Base-by-base conservation (phyloP, 345 rosid genomes). In the Camelina hispida region DNA sequence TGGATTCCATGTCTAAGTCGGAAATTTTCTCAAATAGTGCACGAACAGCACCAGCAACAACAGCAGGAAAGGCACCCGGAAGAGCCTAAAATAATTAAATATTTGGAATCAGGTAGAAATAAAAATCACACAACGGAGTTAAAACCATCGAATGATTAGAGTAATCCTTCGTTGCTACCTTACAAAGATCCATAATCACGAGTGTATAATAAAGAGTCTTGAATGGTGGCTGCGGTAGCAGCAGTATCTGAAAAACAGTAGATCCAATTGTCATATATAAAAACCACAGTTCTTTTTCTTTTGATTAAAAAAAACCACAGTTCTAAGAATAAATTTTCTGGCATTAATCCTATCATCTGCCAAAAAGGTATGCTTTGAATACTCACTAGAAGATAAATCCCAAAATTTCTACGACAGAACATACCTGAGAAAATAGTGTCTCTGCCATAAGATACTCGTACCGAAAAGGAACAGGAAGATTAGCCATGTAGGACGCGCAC, bases 21-120 rank as follows among this genome's bases (percentile, higher is more conserved):
- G 89, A 91, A 52, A 95, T 91, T 81, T 84, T 95, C 77, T 93
- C 98, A 87, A 95, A 95, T 68, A 95, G 93, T 37, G 91, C 94
- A 79, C 98, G 97, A 65, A 95, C 98, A 53, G 97, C 98, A 22
- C 96, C 96, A 66, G 99, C 99, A 62, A 95, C 96, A 81, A 95
- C 99, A 75, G 98, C 94, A 75, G 99, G 99, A 84, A 95, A 95
- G 81, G 99, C 99, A 70, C 98, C 99, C 62, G 99, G 98, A 79
- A 95, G 99, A 83, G 99, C 99, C 99, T 95, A 78, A 66, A 76
- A 72, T 61, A 74, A 59, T 82, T 20, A 5, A 47, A 44, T 25
- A 72, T 11, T 75, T 85, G 81, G 82, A 79, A 66, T 66, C 59
- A 68, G 73, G 57, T 54, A 13, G 3, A 28, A 54, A 75, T 48